Evolutionary conservation across 1,139 yeast species (phyloP).

Genomic region (Pichia sp.): DNA sequence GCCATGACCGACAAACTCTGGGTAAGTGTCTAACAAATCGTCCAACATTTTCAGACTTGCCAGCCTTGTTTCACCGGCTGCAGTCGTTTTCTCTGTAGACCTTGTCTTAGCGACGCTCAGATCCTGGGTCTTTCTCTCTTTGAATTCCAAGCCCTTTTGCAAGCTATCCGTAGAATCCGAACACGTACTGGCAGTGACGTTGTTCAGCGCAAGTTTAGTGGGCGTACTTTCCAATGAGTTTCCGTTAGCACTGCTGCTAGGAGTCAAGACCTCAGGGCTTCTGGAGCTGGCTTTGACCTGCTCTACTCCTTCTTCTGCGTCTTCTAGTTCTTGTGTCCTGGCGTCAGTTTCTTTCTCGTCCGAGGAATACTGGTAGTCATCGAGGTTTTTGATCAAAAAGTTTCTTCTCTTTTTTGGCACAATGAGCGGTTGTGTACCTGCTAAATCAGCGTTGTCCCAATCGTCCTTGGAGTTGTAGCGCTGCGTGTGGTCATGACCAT

Average conservation of each 20-base stretch:
- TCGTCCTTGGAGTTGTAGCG: not conserved
- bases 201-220: slow-evolving; percentile 5
- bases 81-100: not conserved
- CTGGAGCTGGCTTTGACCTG: not conserved
- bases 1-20: slow-evolving; percentile 16
- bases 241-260: slow-evolving; percentile 12
- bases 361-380: slow-evolving; percentile 22
- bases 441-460: not conserved
- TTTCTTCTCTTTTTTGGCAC: slow-evolving; percentile 34
- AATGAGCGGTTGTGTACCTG: slow-evolving; percentile 35
- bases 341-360: slow-evolving; percentile 4
- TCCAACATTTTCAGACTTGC: slow-evolving; percentile 24
- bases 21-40: slow-evolving; percentile 21
- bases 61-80: slow-evolving; percentile 10
- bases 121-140: not conserved
- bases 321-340: not conserved
- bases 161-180: slow-evolving; percentile 11
- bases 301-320: not conserved
- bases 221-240: slow-evolving; percentile 12
- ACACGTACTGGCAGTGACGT: slow-evolving; percentile 8
- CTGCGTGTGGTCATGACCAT: no score
- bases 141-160: not conserved
- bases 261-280: slow-evolving; percentile 6
- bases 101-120: slow-evolving; percentile 6
- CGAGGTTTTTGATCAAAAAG: slow-evolving; percentile 31